These are phyloP conservation scores for Pythium guiyangense DNA, from an alignment of 352 stramenopile genomes.

Conservation along the genomic window DNA sequence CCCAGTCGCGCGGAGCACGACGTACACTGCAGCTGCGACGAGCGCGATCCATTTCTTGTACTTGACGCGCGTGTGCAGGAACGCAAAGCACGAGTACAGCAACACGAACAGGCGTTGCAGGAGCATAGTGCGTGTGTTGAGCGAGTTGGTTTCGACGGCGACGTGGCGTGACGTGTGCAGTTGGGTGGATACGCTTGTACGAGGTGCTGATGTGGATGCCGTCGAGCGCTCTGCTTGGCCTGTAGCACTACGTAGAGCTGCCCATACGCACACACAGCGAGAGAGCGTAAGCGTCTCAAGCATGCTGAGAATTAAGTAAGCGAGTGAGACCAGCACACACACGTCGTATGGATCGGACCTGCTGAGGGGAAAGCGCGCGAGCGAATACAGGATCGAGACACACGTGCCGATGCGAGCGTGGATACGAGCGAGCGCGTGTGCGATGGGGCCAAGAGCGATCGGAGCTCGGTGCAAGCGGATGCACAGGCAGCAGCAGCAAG, in stretches of 20 bases:
- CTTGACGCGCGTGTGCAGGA: constrained; percentile 54
- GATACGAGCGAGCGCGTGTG: too few species aligned
- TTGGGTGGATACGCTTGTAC: too few species aligned
- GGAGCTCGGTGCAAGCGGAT: neutral
- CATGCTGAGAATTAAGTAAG: too few species aligned
- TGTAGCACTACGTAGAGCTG: too few species aligned
- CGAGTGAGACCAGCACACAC: too few species aligned
- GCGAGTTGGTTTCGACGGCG: neutral
- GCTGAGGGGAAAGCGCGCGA: too few species aligned
- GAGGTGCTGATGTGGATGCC: too few species aligned
- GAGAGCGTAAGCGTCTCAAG: too few species aligned
- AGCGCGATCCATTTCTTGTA: constrained; percentile 71
- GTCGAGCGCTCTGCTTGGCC: too few species aligned
- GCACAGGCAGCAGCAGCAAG: neutral
- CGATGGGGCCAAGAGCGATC: neutral
- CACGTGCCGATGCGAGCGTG: neutral
- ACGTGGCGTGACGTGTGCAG: neutral
- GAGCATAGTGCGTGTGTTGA: constrained; percentile 29
- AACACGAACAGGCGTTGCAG: constrained; percentile 69
- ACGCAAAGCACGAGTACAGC: constrained; percentile 51
- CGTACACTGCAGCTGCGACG: constrained; percentile 42
- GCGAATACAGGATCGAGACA: too few species aligned
- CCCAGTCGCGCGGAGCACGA: constrained; percentile 50
- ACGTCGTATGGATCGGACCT: too few species aligned
- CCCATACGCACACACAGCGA: too few species aligned